Base-by-base conservation (phyloP, 768 basidiomycete species). In the Kwoniella pini region DNA sequence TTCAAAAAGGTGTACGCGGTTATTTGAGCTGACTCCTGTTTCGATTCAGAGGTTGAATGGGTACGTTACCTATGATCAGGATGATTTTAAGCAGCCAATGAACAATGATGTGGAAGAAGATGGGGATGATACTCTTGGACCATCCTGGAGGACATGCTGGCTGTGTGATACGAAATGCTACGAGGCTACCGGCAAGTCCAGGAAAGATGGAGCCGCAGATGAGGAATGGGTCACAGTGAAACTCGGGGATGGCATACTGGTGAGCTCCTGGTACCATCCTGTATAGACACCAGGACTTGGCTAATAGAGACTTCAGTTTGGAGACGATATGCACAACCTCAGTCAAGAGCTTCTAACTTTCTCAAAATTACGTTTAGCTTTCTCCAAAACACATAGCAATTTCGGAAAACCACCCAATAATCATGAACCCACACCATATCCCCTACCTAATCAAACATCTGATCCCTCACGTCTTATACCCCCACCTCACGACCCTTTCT, bases 401-500 rank as follows among this genome's bases (percentile, higher is more conserved):
- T 75, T 75, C 45, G 73, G 73, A 45, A 62, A 68, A 19, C 75
- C 70, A 22, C 71, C 74, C 11, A 51, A 61, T 36, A 36, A 64
- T 2, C 21, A 30, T n/a, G 33, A 52, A 10, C 55, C 65, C 17
- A 9, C 55, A 2, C 26, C 57, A 17, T 67, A 63, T 28, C 61
- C 64, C 19, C 12, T 22, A 19, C 13, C 49, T 10, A 33, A 33
- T 21, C 13, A 19, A n/a, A 48, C 61, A 2, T 51, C 57, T 17
- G 57, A 49, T 4, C 24, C 54, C 10, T 13, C 22, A 4, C 28
- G 45, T 4, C 50, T 72, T 6, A 63, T 77, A 3, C 68, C 76
- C 0, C 69, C 66, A 0, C 44, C 72, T 9, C 65, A 66, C 10
- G 77, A 79, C 31, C 77, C 77, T 24, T 77, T 79, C 71, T 79